phyloP scores from a whole-genome alignment of 1,139 yeast genomes.

The Sugiyamaella novakii region DNA sequence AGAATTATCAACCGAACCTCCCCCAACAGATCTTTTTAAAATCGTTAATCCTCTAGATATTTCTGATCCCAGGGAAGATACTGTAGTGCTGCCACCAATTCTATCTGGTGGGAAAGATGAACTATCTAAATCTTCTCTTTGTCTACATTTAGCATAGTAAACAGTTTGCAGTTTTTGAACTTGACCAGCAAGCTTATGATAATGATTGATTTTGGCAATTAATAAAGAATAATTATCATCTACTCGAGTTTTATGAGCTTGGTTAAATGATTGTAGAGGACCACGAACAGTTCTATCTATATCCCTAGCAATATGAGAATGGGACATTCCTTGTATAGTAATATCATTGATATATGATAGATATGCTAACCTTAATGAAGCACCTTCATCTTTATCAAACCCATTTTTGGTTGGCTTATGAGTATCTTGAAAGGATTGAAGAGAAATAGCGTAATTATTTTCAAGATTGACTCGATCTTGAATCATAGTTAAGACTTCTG shows the following conservation, averaged over 20 bases:
- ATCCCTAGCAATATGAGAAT: constrained; percentile 61
- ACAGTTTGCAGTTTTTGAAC: constrained; percentile 61
- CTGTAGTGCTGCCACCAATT: neutral
- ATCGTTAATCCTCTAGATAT: constrained; percentile 22
- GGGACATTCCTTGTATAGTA: constrained; percentile 63
- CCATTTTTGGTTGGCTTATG: constrained; percentile 37
- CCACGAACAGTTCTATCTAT: constrained; percentile 61
- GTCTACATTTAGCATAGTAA: constrained; percentile 73
- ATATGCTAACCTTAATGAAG: constrained; percentile 56
- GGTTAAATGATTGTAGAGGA: constrained; percentile 74
- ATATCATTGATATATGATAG: constrained; percentile 54
- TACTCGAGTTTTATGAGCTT: constrained; percentile 66
- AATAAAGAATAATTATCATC: constrained; percentile 58
- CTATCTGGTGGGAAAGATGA: neutral
- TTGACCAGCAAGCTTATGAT: constrained; percentile 48
- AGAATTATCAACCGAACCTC: neutral
- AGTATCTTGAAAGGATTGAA: constrained; percentile 46
- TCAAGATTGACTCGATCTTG: constrained; percentile 68
- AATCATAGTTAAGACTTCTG: constrained; percentile 61
- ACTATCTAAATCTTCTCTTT: constrained; percentile 56
- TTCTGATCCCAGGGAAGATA: constrained; percentile 17
- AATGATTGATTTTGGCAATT: constrained; percentile 51
- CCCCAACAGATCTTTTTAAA: constrained; percentile 16
- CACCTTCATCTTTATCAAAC: constrained; percentile 46
- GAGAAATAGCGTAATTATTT: constrained; percentile 58